Evolutionary conservation across 2,329 filamentous ascomycete genomes (phyloP).

Genomic region (Sporothrix brunneoviolacea): DNA sequence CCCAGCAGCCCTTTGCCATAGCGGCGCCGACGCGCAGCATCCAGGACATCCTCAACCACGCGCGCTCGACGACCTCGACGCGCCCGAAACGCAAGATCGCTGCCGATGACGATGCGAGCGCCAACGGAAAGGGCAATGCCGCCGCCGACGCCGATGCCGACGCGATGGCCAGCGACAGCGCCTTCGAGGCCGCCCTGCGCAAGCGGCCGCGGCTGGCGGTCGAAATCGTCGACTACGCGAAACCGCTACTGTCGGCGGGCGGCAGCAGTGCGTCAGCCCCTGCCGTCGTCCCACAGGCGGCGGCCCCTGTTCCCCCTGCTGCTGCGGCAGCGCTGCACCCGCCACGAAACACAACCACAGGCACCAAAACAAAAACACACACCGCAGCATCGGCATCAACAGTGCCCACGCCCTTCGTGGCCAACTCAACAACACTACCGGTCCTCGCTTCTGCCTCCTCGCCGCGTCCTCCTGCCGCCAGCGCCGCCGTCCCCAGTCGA

Average conservation of each 20-base stretch:
- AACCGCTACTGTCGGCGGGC: no score
- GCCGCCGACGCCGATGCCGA: neutral
- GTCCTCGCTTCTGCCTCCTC: no score
- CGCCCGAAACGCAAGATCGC: conserved; percentile 17
- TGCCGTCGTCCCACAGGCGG: neutral
- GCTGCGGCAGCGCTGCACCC: no score
- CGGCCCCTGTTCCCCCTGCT: neutral
- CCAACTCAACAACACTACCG: no score
- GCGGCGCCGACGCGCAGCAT: conserved; percentile 15
- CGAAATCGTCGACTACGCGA: conserved; percentile 35
- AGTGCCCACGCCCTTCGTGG: conserved; percentile 7
- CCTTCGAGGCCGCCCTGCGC: conserved; percentile 27
- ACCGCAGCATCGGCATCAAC: neutral
- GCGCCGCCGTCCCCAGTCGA: conserved; percentile 16
- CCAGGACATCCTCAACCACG: conserved; percentile 17
- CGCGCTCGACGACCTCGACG: conserved; percentile 12
- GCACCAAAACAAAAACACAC: no score
- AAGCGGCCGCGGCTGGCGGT: conserved; percentile 49
- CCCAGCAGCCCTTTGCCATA: conserved; percentile 10
- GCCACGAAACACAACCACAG: no score
- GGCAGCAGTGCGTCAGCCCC: no score
- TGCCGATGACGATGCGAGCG: neutral
- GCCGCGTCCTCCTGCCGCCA: neutral
- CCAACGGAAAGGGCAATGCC: neutral
- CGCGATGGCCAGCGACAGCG: neutral